phyloP scores from a whole-genome alignment of 2,329 filamentous ascomycete genomes.

The Graphiopsis chlorocephala region DNA sequence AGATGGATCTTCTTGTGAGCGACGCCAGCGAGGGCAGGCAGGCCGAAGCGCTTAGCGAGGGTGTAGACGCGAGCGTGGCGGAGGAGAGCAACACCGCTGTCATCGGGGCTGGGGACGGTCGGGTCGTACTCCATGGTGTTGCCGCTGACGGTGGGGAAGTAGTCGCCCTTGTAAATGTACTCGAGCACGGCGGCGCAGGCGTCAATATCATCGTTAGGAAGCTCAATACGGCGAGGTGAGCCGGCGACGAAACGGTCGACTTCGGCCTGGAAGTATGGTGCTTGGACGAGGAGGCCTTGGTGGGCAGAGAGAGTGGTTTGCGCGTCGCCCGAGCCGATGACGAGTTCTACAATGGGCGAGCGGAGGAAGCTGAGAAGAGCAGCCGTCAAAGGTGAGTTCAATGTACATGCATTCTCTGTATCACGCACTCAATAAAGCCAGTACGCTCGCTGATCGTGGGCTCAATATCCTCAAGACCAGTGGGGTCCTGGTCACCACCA shows the following conservation, averaged over 20 bases:
- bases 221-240: constrained; percentile 62
- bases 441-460: constrained; percentile 39
- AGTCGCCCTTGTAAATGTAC: constrained; percentile 80
- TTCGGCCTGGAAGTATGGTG: constrained; percentile 68
- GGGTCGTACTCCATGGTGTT: constrained; percentile 68
- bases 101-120: constrained; percentile 63
- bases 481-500: constrained; percentile 32
- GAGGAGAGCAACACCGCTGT: constrained; percentile 77
- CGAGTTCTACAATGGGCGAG: constrained; percentile 48
- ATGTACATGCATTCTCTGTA: neutral
- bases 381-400: neutral
- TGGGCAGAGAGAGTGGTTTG: constrained; percentile 72
- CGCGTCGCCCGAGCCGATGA: constrained; percentile 51
- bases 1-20: constrained; percentile 89
- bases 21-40: constrained; percentile 65
- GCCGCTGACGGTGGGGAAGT: constrained; percentile 69
- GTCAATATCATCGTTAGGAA: constrained; percentile 66
- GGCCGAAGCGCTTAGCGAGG: constrained; percentile 73
- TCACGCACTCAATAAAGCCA: constrained; percentile 47
- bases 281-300: constrained; percentile 70
- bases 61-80: constrained; percentile 90
- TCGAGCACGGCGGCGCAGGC: constrained; percentile 77
- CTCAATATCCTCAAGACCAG: constrained; percentile 44
- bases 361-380: constrained; percentile 43
- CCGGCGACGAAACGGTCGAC: constrained; percentile 60